Evolutionary conservation across 1,139 yeast genomes (phyloP), one percentile per base, ranked within the genome.

Genomic region (Arxiozyma slooffiae): DNA sequence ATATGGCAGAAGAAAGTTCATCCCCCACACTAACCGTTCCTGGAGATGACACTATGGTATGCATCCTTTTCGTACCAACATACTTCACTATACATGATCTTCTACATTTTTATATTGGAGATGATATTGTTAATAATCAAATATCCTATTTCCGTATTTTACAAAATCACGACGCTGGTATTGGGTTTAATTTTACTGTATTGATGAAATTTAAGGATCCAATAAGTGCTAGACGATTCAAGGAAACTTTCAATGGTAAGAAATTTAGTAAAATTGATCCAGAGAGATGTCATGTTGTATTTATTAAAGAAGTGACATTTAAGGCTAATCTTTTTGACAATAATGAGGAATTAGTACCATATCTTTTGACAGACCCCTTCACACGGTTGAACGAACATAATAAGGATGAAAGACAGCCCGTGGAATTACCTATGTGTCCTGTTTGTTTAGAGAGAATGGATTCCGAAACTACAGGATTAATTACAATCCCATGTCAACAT

Each of bases 391-490:
- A 42, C 8, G 22, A 40, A 16, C 45, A 46, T 37, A 51, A 53
- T 9, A 48, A 7, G n/a, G 38, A 38, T 4, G 21, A 30, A 17
- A 18, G 26, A 4, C 39, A 41, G 7, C 24, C 24, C 2, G 70
- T 78, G 21, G 97, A 90, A 62, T 71, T 90, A 20, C 96, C 97
- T 0, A 85, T 95, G 0, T 90, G 97, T 61, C 96, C 97, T 0
- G 97, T 90, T 0, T 90, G 97, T 62, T 71, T 90, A 23, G 97
- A 90, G 60, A 72, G 95, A 55, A 82, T 90, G 85, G 97, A 90
- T 64, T 75, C 92, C 1, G 78, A 78, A 23, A 74, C 85, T 6
- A 82, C 95, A 0, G 97, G 97, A 0, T 69, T 90, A 17, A 70
- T 89, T 14, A 90, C 97, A 0, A 89, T 87, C 47, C 88, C 94